These are phyloP conservation scores for Claviceps spartinae DNA, from an alignment of 2,329 filamentous ascomycete species.

Conservation along the genomic window DNA sequence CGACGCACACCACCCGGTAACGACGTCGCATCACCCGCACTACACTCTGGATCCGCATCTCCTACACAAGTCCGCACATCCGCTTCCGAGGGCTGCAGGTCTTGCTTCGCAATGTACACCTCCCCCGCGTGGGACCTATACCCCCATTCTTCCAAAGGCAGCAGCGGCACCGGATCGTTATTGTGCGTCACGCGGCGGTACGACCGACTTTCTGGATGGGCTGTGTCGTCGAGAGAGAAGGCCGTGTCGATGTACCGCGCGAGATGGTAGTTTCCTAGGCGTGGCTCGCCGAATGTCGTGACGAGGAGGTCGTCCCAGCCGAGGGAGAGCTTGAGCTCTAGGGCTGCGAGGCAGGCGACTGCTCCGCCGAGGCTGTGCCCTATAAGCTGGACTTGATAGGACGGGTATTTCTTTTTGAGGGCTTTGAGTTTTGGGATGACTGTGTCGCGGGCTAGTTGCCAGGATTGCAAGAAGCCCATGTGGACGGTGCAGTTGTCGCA, in stretches of 20 bases:
- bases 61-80: constrained; percentile 65
- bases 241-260: constrained; percentile 40
- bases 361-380: constrained; percentile 90
- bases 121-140: constrained; percentile 78
- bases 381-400: constrained; percentile 63
- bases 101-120: constrained; percentile 64
- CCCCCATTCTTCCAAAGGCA: constrained; percentile 80
- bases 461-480: constrained; percentile 75
- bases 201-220: constrained; percentile 19
- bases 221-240: constrained; percentile 29
- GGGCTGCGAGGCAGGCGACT: constrained; percentile 71
- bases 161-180: constrained; percentile 75
- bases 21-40: constrained; percentile 41
- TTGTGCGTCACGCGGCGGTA: constrained; percentile 77
- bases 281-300: constrained; percentile 88
- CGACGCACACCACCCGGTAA: constrained; percentile 15
- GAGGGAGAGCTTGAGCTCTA: constrained; percentile 62
- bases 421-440: constrained; percentile 55
- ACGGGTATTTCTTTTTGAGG: constrained; percentile 47
- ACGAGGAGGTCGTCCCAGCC: constrained; percentile 62
- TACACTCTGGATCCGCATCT: constrained; percentile 57
- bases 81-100: constrained; percentile 50
- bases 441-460: constrained; percentile 57
- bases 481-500: constrained; percentile 90
- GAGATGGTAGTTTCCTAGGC: constrained; percentile 44